Percentiles rank a stretch among this genome's conserved stretches.
Conservation (phyloP, 169 alveolate species). For the Plasmodium falciparum region DNA sequence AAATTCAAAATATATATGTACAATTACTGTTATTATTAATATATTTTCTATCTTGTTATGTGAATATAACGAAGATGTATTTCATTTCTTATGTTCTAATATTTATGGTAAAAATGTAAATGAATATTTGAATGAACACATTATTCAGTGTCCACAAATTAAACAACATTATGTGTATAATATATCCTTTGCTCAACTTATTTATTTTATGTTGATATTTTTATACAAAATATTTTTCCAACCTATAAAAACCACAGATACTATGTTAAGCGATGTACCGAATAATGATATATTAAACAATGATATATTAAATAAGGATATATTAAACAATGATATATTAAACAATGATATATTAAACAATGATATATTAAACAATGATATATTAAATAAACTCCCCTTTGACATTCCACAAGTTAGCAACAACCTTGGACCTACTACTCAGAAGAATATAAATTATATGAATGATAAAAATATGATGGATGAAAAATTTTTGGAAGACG, state of each 20-base stretch:
- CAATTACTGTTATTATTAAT: slow-evolving; percentile 56
- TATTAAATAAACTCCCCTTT: background rate
- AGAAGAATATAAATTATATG: no score
- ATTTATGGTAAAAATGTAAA: slow-evolving; percentile 41
- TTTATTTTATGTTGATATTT: slow-evolving; percentile 67
- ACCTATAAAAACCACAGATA: background rate
- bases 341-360: no score
- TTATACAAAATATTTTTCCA: slow-evolving; percentile 70
- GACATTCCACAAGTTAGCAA: background rate
- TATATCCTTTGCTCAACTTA: slow-evolving; percentile 72
- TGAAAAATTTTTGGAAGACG: no score
- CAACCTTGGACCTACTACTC: no score
- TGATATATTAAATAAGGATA: background rate
- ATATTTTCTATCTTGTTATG: slow-evolving; percentile 56
- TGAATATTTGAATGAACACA: slow-evolving; percentile 3
- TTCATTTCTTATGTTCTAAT: slow-evolving; percentile 35
- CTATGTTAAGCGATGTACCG: background rate
- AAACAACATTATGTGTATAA: slow-evolving; percentile 37
- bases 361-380: no score
- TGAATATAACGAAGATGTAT: slow-evolving; percentile 53
- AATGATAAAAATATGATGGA: no score
- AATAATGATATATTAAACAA: background rate
- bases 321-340: no score
- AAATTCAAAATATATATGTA: slow-evolving; percentile 55
- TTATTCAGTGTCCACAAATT: slow-evolving; percentile 11